These are phyloP conservation scores for Microbotryum scabiosae DNA, from an alignment of 1,284 basidiomycete species.

Conservation along the genomic window DNA sequence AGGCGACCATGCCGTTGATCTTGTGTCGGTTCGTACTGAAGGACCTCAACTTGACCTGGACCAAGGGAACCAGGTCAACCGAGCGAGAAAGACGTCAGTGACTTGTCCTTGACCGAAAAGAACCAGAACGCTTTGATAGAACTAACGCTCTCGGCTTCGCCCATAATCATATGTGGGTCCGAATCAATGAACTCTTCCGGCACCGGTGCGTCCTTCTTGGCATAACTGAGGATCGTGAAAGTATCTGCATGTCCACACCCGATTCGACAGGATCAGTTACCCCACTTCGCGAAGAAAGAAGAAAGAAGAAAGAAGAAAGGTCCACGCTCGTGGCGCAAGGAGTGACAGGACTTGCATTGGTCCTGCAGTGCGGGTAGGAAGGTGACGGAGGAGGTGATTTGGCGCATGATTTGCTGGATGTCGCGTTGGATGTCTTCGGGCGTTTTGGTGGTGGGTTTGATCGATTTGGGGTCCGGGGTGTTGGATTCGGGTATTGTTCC, in stretches of 20 bases:
- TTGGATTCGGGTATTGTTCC: slow-evolving; percentile 2
- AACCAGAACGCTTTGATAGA: slow-evolving; percentile 13
- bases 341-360: slow-evolving; percentile 59
- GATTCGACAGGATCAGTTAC: too few species aligned
- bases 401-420: slow-evolving; percentile 95
- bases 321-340: background rate
- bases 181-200: slow-evolving; percentile 92
- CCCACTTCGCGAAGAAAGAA: background rate
- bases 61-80: too few species aligned
- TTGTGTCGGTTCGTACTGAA: slow-evolving; percentile 43
- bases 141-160: slow-evolving; percentile 89
- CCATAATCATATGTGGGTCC: slow-evolving; percentile 87
- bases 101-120: slow-evolving; percentile 10
- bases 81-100: slow-evolving; percentile 4
- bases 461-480: slow-evolving; percentile 18
- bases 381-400: slow-evolving; percentile 92
- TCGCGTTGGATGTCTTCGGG: slow-evolving; percentile 94
- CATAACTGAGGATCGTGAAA: slow-evolving; percentile 92
- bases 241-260: slow-evolving; percentile 40
- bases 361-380: slow-evolving; percentile 93
- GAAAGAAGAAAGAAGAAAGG: background rate
- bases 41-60: slow-evolving; percentile 43
- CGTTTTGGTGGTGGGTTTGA: slow-evolving; percentile 43
- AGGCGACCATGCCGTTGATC: slow-evolving; percentile 43
- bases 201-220: slow-evolving; percentile 68